Conservation (phyloP, 305 asterid species). For the Fraxinus latifolia region DNA sequence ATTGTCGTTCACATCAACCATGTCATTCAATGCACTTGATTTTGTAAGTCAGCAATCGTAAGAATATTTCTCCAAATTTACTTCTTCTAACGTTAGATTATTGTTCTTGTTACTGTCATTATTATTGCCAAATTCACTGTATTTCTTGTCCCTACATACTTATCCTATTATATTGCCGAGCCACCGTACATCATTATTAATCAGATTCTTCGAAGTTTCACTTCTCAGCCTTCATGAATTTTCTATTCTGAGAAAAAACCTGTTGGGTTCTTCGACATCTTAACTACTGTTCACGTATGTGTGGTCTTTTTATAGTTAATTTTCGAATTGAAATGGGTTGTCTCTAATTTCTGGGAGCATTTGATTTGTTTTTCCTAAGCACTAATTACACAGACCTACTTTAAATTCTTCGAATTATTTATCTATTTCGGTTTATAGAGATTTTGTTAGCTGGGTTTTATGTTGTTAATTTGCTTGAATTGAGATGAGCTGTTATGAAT, state of each 20-base stretch:
- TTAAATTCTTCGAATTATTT: not conserved
- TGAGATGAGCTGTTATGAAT: not conserved
- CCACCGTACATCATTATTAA: slow-evolving; percentile 19
- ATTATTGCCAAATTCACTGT: slow-evolving; percentile 1
- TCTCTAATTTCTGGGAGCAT: not conserved
- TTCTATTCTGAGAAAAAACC: slow-evolving; percentile 12
- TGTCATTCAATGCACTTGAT: not conserved
- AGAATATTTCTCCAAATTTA: slow-evolving; percentile 10
- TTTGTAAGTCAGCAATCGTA: slow-evolving; percentile 22
- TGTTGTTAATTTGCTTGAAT: not conserved
- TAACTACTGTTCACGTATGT: slow-evolving; percentile 1
- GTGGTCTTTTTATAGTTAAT: slow-evolving; percentile 1
- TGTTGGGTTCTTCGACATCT: not conserved
- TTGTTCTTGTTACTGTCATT: not conserved
- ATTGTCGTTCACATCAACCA: not conserved
- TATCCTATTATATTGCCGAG: slow-evolving; percentile 1
- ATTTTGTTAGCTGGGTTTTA: not conserved
- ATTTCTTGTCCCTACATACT: not conserved
- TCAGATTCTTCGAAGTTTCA: slow-evolving; percentile 33
- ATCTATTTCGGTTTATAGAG: not conserved
- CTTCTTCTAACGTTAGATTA: slow-evolving; percentile 12
- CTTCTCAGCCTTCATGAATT: slow-evolving; percentile 10
- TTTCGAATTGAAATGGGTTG: slow-evolving; percentile 17
- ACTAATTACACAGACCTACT: not conserved
- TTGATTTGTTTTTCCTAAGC: not conserved